Evolutionary conservation across 257 asterid species (phyloP), one percentile per base, ranked within the genome.

Genomic region (Capsicum chinense): DNA sequence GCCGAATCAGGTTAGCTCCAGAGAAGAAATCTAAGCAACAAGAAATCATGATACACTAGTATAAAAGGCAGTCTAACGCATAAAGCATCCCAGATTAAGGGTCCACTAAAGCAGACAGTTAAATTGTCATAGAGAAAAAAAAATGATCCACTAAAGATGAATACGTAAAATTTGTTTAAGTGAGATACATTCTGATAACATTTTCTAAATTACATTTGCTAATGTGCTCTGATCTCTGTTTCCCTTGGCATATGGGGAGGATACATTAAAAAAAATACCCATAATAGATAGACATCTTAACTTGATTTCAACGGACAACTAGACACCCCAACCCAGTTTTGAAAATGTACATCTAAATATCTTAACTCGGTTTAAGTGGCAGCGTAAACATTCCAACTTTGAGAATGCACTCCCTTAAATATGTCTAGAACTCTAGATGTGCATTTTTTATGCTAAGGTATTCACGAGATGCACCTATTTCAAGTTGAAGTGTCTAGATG

Each of bases 271-370:
- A 48, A 73, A 3, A 66, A 70, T 7, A n/a, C 17, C 8, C 33
- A 59, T 59, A 59, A 62, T 19, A 19, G 39, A 9, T 19, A 19
- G 39, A 9, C 0, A 62, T 62, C 0, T 62, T 62, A 62, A 19
- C 1, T 0, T 62, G 5, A 3, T 21, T 0, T 62, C 3, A 1
- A 62, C 8, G 0, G 11, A 62, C 1, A 17, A 26, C 33, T 26
- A 26, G 33, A 26, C 33, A 26, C 33, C 33, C 33, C 33, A 26
- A 26, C 33, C 33, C 33, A 26, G 33, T 26, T 26, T 26, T 62
- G 15, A 1, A 62, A 21, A 62, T 19, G 15, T 26, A 26, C 33
- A 26, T 9, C 16, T 62, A 9, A 15, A 62, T 15, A 9, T 0
- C 15, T 0, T 62, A 19, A 62, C 9, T 19, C 19, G 39, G 0